These are phyloP conservation scores for Calonectria crousiana DNA, from an alignment of 2,329 filamentous ascomycete genomes.

Conservation along the genomic window DNA sequence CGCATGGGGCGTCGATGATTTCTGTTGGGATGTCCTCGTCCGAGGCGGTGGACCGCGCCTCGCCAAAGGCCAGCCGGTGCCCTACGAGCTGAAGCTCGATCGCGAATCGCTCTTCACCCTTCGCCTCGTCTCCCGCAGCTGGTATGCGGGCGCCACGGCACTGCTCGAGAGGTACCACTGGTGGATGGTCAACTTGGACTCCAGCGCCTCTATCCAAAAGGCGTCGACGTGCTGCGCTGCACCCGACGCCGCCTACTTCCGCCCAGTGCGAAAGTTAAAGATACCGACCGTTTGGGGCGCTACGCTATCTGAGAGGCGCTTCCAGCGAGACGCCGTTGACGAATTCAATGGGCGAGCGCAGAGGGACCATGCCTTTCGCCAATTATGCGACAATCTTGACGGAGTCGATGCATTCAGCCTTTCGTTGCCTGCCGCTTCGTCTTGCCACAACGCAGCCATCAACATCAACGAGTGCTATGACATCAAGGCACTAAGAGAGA, in stretches of 20 bases:
- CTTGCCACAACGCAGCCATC: neutral
- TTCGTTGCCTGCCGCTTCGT: neutral
- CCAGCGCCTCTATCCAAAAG: neutral
- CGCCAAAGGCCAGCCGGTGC: constrained; percentile 1
- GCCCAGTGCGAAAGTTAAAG: neutral
- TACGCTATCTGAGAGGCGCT: neutral
- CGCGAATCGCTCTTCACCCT: neutral
- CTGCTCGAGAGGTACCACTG: neutral
- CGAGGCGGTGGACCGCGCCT: neutral
- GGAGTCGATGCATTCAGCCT: neutral
- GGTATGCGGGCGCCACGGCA: neutral
- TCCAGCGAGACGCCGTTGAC: neutral
- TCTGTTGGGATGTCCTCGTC: constrained; percentile 5
- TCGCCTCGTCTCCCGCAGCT: neutral
- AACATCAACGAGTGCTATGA: neutral
- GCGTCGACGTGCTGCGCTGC: neutral
- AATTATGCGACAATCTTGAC: neutral
- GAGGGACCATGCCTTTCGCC: neutral
- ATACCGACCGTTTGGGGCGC: neutral
- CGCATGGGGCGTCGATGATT: neutral
- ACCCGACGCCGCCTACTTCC: neutral
- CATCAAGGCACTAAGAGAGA: neutral
- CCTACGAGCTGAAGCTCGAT: neutral
- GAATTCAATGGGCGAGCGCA: neutral
- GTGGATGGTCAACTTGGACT: neutral